Evolutionary conservation across 306 rosid genomes (phyloP).

Genomic region (Pyrus pyrifolia): DNA sequence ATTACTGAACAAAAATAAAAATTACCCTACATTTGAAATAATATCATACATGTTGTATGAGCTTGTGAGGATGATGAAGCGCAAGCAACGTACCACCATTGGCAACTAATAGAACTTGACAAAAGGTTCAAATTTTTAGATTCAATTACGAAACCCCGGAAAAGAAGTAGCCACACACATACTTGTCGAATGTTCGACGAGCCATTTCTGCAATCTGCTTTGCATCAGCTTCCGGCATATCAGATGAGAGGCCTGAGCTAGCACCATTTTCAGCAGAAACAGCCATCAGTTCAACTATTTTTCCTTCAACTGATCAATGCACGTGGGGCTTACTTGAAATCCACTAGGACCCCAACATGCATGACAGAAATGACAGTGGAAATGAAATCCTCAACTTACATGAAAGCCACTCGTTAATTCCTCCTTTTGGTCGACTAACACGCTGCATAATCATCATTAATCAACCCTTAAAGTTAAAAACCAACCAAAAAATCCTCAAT

Average conservation of each 20-base stretch:
- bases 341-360: background rate
- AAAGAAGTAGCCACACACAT: no score
- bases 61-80: background rate
- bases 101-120: background rate
- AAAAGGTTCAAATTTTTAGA: background rate
- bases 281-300: background rate
- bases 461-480: background rate
- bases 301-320: background rate
- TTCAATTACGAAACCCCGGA: background rate
- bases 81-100: background rate
- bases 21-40: background rate
- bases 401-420: slow-evolving; percentile 60
- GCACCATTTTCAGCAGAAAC: slow-evolving; percentile 15
- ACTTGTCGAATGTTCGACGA: slow-evolving; percentile 24
- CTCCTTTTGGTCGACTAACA: slow-evolving; percentile 78
- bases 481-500: background rate
- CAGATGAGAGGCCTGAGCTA: slow-evolving; percentile 43
- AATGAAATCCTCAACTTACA: background rate
- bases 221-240: slow-evolving; percentile 77
- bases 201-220: slow-evolving; percentile 60
- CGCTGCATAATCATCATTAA: slow-evolving; percentile 36
- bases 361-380: background rate
- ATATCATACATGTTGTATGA: background rate
- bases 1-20: background rate
- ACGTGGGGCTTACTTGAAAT: background rate